A percentile compares a stretch with the other conserved stretches of the same genome.
Evolutionary conservation across 768 basidiomycete species (phyloP).

Genomic region (Ramaria sp.): DNA sequence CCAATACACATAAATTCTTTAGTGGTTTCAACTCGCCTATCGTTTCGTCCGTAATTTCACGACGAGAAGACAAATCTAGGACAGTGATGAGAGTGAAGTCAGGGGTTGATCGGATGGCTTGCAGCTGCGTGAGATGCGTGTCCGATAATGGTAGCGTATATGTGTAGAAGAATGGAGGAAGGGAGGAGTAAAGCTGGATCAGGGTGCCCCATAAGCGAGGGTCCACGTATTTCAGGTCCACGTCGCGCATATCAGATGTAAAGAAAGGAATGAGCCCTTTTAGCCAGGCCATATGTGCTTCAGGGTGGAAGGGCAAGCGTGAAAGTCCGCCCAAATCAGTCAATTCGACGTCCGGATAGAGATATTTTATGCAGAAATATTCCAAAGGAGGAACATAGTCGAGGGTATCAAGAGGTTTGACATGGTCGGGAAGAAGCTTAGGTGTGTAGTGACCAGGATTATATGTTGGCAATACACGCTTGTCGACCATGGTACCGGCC

Average conservation of each 20-base stretch:
- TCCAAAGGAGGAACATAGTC: conserved; percentile 41
- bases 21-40: conserved; percentile 40
- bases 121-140: conserved; percentile 42
- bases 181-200: conserved; percentile 43
- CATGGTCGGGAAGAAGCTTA: conserved; percentile 13
- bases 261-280: conserved; percentile 29
- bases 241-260: conserved; percentile 12
- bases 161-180: conserved; percentile 33
- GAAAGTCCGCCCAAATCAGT: conserved; percentile 24
- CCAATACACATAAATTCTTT: conserved; percentile 50
- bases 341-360: conserved; percentile 36
- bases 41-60: conserved; percentile 47
- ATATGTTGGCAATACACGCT: conserved; percentile 10
- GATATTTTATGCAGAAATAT: conserved; percentile 36
- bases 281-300: conserved; percentile 23
- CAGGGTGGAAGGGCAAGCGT: conserved; percentile 26
- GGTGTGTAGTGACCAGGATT: conserved; percentile 4
- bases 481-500: conserved; percentile 13
- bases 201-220: conserved; percentile 55
- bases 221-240: conserved; percentile 26
- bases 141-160: conserved; percentile 46
- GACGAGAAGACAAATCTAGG: conserved; percentile 46
- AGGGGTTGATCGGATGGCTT: conserved; percentile 40
- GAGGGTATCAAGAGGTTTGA: not conserved
- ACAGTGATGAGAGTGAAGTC: conserved; percentile 57